These are phyloP conservation scores for Amorphotheca resinae DNA, from an alignment of 495 filamentous ascomycete genomes.

Conservation along the genomic window DNA sequence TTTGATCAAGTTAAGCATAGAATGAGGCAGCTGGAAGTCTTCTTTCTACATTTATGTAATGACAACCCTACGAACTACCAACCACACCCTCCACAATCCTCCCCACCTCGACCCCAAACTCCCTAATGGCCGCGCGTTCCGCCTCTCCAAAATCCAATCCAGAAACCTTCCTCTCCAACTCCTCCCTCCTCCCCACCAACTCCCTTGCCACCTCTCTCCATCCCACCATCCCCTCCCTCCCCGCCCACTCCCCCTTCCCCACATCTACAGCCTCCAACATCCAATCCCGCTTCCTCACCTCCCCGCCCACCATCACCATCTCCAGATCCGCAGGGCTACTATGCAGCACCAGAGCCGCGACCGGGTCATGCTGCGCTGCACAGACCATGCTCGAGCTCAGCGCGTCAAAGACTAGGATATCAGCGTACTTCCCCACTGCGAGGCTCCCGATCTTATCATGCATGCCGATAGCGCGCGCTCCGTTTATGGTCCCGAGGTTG, in stretches of 20 bases:
- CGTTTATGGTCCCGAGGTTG: constrained; percentile 35
- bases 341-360: constrained; percentile 36
- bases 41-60: too few relatives aligned
- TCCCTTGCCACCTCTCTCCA: constrained; percentile 29
- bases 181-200: constrained; percentile 1
- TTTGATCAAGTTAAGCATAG: too few relatives aligned
- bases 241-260: not conserved
- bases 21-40: too few relatives aligned
- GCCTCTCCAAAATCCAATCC: constrained; percentile 1
- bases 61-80: too few relatives aligned
- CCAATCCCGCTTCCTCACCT: constrained; percentile 27
- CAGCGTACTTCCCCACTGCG: constrained; percentile 32
- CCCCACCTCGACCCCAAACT: constrained; percentile 3
- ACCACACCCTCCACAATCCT: constrained; percentile 10
- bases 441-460: constrained; percentile 32
- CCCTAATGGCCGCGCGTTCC: not conserved
- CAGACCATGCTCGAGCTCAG: constrained; percentile 31
- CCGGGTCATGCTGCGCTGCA: constrained; percentile 29
- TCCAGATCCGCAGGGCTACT: constrained; percentile 32
- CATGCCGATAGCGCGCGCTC: constrained; percentile 33
- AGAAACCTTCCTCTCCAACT: not conserved
- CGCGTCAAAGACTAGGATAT: constrained; percentile 34
- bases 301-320: constrained; percentile 36
- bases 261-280: constrained; percentile 6
- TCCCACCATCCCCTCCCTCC: constrained; percentile 4